phyloP scores from a whole-genome alignment of 768 basidiomycete genomes.

The Podaxis rugospora region DNA sequence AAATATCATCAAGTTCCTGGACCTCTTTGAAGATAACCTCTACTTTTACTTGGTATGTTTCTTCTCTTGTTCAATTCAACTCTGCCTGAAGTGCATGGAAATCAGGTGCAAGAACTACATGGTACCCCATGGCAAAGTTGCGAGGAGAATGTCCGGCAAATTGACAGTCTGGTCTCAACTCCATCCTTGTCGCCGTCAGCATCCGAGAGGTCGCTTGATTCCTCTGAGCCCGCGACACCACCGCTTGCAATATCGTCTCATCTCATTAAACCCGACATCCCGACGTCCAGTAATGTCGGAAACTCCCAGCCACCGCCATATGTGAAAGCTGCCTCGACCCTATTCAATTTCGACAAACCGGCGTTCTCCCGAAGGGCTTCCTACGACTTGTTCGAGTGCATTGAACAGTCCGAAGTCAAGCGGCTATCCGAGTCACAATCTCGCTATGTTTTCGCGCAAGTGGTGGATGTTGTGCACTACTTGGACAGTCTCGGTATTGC shows the following conservation, averaged over 20 bases:
- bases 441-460: conserved; percentile 80
- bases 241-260: conserved; percentile 14
- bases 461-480: conserved; percentile 81
- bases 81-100: conserved; percentile 5
- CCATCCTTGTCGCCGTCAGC: conserved; percentile 52
- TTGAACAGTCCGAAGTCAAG: conserved; percentile 81
- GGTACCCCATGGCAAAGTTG: conserved; percentile 80
- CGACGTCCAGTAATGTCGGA: not conserved
- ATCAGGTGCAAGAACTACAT: conserved; percentile 86
- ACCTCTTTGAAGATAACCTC: conserved; percentile 75
- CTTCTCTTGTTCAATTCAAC: not conserved
- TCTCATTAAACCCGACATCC: not conserved
- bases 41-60: conserved; percentile 80
- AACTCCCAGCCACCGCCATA: conserved; percentile 15
- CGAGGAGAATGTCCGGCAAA: conserved; percentile 21
- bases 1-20: conserved; percentile 79
- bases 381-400: conserved; percentile 93
- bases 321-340: conserved; percentile 17
- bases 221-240: conserved; percentile 25
- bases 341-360: conserved; percentile 16
- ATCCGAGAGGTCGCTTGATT: conserved; percentile 25
- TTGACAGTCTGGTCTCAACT: conserved; percentile 31
- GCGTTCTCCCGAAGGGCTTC: conserved; percentile 69
- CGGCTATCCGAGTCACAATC: conserved; percentile 76
- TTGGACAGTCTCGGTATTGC: conserved; percentile 80